Percentiles rank a stretch among this genome's conserved stretches.
These are phyloP conservation scores for Raddia guianensis DNA, from an alignment of 176 grass and related monocot genomes.

Conservation along the genomic window DNA sequence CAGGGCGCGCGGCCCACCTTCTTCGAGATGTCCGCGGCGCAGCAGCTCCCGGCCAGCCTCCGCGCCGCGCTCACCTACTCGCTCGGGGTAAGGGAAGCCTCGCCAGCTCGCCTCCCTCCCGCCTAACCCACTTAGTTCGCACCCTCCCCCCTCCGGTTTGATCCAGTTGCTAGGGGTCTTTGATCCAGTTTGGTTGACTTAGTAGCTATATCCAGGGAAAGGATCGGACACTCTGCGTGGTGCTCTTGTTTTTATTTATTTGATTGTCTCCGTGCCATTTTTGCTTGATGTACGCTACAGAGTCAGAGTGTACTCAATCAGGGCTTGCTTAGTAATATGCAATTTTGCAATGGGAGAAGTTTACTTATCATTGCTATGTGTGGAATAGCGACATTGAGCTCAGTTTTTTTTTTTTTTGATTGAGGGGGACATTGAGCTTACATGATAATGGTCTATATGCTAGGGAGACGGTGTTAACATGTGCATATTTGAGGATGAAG, in stretches of 20 bases:
- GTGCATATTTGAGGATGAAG: neutral
- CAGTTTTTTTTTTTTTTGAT: neutral
- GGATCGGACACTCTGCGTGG: neutral
- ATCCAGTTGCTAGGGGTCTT: slow-evolving; percentile 10
- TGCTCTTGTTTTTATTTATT: neutral
- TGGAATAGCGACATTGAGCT: neutral
- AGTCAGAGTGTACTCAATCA: neutral
- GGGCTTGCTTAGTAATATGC: neutral
- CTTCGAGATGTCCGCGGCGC: slow-evolving; percentile 99
- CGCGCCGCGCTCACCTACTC: slow-evolving; percentile 90
- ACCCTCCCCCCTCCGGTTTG: slow-evolving; percentile 13
- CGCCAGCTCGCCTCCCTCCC: neutral
- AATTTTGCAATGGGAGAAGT: neutral
- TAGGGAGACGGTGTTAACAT: neutral
- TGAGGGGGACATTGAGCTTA: neutral
- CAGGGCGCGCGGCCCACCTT: slow-evolving; percentile 97
- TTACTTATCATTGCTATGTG: neutral
- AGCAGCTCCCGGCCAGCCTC: slow-evolving; percentile 96
- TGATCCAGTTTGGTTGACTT: neutral
- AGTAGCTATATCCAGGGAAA: neutral
- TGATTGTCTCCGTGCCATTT: neutral
- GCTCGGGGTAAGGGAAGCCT: slow-evolving; percentile 55
- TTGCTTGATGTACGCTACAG: neutral
- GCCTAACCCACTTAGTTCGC: neutral
- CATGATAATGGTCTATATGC: neutral